Base-by-base conservation (phyloP, 192 early-diverging fungal species). In the Backusella circina region DNA sequence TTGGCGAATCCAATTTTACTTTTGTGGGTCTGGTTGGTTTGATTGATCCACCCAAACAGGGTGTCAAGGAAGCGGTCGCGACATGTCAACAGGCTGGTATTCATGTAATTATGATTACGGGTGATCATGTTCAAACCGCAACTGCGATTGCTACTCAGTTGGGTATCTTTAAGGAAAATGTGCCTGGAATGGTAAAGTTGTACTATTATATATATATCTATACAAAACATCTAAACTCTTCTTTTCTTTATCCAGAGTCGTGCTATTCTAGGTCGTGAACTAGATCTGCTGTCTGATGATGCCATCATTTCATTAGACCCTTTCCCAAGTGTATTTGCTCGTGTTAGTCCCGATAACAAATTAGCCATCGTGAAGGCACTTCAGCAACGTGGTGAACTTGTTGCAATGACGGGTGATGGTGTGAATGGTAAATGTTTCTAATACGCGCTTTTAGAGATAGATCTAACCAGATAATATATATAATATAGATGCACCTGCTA, bases 41-140 rank as follows among this genome's bases (percentile, higher is more conserved):
- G 65, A 95, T 96, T 70, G 98, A 99, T 79, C 98, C 98, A 18
- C 94, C 96, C 0, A 90, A 92, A 71, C 80, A 82, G 13, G 95
- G 95, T 28, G 95, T 97, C 26, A 83, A 90, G 41, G 95, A 95
- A 74, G 89, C 89, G 77, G 90, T 99, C 23, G 84, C 79, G 1
- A 90, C 86, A 51, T 97, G 98, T 82, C 93, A 96, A 77, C 67
- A 85, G n/a, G 98, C 98, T 5, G 98, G 97, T 9, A 95, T 99
- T 81, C 90, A 90, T 57, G 98, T 99, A 4, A 88, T 96, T 28
- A 99, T 99, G 98, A 96, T 99, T 69, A 99, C 98, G 5, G 98
- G 98, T 65, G 97, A 99, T 79, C 97, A 99, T 76, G 88, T 96
- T 47, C 88, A 88, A 72, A 99, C 97, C 12, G 97, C 97, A 1